These are phyloP conservation scores for Dianthus caryophyllus DNA, from an alignment of 148 eudicot genomes.

Conservation along the genomic window DNA sequence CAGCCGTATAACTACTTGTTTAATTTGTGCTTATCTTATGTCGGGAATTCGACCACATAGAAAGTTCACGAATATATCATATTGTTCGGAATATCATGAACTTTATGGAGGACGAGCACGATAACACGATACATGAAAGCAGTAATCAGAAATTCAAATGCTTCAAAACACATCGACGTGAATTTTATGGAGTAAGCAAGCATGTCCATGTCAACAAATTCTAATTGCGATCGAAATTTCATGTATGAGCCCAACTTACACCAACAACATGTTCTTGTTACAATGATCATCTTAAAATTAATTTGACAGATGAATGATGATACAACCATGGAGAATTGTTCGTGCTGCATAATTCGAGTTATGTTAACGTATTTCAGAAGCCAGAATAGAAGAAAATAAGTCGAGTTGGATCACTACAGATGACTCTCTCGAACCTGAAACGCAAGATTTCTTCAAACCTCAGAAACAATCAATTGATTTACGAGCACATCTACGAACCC, in stretches of 20 bases:
- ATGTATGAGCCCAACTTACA: conserved; percentile 16
- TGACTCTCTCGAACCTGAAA: conserved; percentile 3
- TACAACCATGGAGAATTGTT: conserved; percentile 25
- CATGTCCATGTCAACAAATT: too few species aligned
- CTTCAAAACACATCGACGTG: too few species aligned
- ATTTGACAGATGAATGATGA: conserved; percentile 6
- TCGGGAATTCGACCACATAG: too few species aligned
- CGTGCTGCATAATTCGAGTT: conserved; percentile 16
- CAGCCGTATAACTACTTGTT: too few species aligned
- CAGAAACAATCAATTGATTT: conserved; percentile 36
- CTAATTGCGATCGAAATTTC: conserved; percentile 8
- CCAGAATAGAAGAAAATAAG: conserved; percentile 7
- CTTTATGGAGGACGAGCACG: too few species aligned
- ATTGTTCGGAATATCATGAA: too few species aligned
- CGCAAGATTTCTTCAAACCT: background rate
- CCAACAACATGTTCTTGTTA: conserved; percentile 13
- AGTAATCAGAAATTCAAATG: too few species aligned
- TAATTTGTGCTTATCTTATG: too few species aligned
- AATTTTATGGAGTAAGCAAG: too few species aligned
- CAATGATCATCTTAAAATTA: conserved; percentile 6
- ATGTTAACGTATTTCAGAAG: conserved; percentile 16
- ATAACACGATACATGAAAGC: too few species aligned
- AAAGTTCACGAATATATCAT: too few species aligned
- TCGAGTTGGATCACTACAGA: conserved; percentile 10
- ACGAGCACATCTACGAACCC: conserved; percentile 43